These are phyloP conservation scores for Leersia perrieri DNA, from an alignment of 176 grass and related monocot species.

Conservation along the genomic window DNA sequence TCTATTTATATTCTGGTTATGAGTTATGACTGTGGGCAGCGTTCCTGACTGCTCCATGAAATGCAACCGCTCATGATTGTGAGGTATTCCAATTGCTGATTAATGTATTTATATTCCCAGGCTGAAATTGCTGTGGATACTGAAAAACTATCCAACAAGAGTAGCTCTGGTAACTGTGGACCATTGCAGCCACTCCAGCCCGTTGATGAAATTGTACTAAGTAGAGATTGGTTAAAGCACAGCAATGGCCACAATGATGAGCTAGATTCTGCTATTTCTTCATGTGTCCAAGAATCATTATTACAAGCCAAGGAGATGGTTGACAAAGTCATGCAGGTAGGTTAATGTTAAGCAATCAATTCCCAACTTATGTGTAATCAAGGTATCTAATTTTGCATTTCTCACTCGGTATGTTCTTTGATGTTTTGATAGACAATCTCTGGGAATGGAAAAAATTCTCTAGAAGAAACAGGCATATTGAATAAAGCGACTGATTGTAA, in stretches of 20 bases:
- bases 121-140: constrained; percentile 8
- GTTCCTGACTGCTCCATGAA: background rate
- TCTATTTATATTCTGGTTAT: constrained; percentile 17
- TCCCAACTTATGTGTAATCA: background rate
- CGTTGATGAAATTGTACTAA: background rate
- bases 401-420: background rate
- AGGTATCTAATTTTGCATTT: background rate
- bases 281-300: constrained; percentile 44
- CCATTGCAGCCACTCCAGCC: background rate
- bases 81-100: constrained; percentile 18
- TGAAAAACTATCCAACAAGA: constrained; percentile 19
- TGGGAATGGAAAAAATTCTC: constrained; percentile 1
- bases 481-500: constrained; percentile 14
- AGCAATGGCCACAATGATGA: constrained; percentile 13
- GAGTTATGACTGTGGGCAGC: background rate
- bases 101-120: constrained; percentile 28
- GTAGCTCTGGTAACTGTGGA: background rate
- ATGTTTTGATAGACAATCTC: constrained; percentile 21
- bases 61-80: constrained; percentile 8
- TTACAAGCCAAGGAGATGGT: constrained; percentile 49
- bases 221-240: constrained; percentile 11
- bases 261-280: constrained; percentile 31
- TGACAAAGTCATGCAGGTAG: constrained; percentile 44
- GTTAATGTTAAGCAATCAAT: constrained; percentile 5
- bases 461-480: background rate